phyloP scores from a whole-genome alignment of 2,329 filamentous ascomycete species.

The Amauroascus niger region DNA sequence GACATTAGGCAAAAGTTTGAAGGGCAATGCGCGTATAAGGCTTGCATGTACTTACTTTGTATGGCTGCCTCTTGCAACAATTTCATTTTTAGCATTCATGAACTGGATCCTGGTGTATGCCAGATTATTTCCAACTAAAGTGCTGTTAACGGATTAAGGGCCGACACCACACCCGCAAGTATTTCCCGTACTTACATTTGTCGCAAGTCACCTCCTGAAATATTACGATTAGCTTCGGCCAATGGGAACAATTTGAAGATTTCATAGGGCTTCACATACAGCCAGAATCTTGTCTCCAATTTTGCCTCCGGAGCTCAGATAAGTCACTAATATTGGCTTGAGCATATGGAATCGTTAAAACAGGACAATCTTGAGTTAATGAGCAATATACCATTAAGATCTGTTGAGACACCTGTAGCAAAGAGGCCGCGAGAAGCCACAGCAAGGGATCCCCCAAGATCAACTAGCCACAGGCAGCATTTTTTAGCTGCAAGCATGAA shows the following conservation, averaged over 20 bases:
- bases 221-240: not conserved
- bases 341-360: no score
- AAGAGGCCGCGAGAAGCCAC: conserved; percentile 57
- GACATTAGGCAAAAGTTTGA: not conserved
- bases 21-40: not conserved
- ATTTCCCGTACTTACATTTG: conserved; percentile 47
- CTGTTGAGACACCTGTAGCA: conserved; percentile 57
- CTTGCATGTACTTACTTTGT: conserved; percentile 45
- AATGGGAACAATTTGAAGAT: not conserved
- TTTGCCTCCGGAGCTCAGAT: conserved; percentile 53
- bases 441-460: conserved; percentile 56
- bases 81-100: conserved; percentile 47
- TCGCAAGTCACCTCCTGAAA: conserved; percentile 51
- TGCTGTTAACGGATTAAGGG: no score
- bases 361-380: not conserved
- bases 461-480: conserved; percentile 36
- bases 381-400: conserved; percentile 45
- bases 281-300: conserved; percentile 51
- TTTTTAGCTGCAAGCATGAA: not conserved
- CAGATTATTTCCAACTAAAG: conserved; percentile 53
- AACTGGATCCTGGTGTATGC: conserved; percentile 56
- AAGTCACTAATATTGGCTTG: conserved; percentile 45
- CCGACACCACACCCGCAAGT: not conserved
- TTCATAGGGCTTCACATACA: conserved; percentile 26
- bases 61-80: conserved; percentile 57